phyloP scores from a whole-genome alignment of 1,139 yeast species.

The Saccharomyces uvarum region DNA sequence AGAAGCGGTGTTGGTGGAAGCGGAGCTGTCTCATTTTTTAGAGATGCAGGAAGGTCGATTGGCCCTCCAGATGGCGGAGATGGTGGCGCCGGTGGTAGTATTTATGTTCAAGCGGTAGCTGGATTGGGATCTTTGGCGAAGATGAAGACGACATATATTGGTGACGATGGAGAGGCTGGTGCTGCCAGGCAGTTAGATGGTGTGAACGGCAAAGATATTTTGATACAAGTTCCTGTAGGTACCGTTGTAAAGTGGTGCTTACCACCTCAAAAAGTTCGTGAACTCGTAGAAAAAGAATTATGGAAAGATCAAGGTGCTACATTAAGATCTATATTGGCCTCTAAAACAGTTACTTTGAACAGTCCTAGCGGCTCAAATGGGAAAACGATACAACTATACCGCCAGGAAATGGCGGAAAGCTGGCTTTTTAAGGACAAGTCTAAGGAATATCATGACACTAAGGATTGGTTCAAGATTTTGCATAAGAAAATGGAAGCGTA shows the following conservation, averaged over 20 bases:
- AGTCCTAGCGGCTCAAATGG: constrained; percentile 21
- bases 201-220: constrained; percentile 64
- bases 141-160: constrained; percentile 57
- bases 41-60: constrained; percentile 74
- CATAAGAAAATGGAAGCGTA: constrained; percentile 54
- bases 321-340: constrained; percentile 17
- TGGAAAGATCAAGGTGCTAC: constrained; percentile 2
- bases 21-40: constrained; percentile 76
- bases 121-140: constrained; percentile 66
- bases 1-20: constrained; percentile 81
- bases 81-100: constrained; percentile 89
- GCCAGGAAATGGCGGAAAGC: constrained; percentile 67
- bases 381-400: constrained; percentile 44
- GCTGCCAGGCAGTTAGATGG: constrained; percentile 77
- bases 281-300: constrained; percentile 12
- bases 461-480: constrained; percentile 58
- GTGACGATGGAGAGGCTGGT: constrained; percentile 67
- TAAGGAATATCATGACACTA: constrained; percentile 56
- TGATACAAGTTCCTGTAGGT: constrained; percentile 85
- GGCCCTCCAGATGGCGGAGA: constrained; percentile 99
- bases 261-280: constrained; percentile 47
- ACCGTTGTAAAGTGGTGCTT: constrained; percentile 84
- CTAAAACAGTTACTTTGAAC: constrained; percentile 15
- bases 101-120: constrained; percentile 72
- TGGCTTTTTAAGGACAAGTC: constrained; percentile 79